These are phyloP conservation scores for Strigomonas oncopelti DNA, from an alignment of 208 protist genomes.

Conservation along the genomic window DNA sequence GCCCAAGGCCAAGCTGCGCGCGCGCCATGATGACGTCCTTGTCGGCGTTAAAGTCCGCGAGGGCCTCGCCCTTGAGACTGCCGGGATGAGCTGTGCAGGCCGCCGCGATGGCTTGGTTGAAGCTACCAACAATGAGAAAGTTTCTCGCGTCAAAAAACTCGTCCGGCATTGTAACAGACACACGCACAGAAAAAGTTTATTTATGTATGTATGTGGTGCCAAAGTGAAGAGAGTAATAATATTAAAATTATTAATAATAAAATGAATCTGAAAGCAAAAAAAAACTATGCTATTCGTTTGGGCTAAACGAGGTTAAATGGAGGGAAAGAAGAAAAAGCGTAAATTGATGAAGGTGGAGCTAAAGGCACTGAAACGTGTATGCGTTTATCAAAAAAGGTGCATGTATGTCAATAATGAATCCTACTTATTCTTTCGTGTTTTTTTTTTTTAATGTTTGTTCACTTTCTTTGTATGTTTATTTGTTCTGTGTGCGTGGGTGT, in stretches of 20 bases:
- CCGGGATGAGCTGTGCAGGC: constrained; percentile 36
- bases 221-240: constrained; percentile 5
- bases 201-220: neutral
- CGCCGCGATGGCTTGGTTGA: constrained; percentile 73
- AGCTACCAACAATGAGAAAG: constrained; percentile 82
- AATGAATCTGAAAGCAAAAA: too few species aligned
- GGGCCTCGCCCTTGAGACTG: constrained; percentile 41
- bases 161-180: constrained; percentile 50
- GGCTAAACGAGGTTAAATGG: neutral
- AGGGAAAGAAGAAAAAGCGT: constrained; percentile 18
- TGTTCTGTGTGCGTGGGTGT: constrained; percentile 1
- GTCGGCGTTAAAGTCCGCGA: constrained; percentile 58
- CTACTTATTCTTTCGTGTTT: too few species aligned
- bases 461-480: too few species aligned
- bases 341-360: too few species aligned
- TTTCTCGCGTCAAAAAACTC: constrained; percentile 84
- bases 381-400: too few species aligned
- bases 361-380: too few species aligned
- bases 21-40: constrained; percentile 58
- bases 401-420: too few species aligned
- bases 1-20: constrained; percentile 75
- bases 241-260: too few species aligned
- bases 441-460: too few species aligned
- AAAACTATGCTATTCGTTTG: neutral
- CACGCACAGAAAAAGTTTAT: neutral